Base-by-base conservation (phyloP, 2,329 filamentous ascomycete species). In the Periglandula ipomoeae region DNA sequence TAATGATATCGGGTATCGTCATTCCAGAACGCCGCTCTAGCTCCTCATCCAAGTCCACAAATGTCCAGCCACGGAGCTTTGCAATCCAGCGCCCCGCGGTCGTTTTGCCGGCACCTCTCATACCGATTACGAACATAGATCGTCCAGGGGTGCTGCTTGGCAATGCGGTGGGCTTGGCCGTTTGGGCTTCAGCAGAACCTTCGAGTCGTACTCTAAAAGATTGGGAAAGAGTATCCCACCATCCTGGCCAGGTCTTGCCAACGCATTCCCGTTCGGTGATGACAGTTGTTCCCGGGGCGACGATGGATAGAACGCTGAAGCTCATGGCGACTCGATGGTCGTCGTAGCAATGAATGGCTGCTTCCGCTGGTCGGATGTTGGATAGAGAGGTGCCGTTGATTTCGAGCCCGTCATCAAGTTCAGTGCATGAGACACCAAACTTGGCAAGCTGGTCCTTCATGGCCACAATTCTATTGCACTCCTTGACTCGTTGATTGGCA, bases 251-350 rank as follows among this genome's bases (percentile, higher is more conserved):
- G 2, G 93, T 98, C 74, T 98, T 98, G 37, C 87, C 90, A 3
- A 89, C 87, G 63, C 93, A 98, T 60, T 95, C 89, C 52, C 89
- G 85, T 64, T 98, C 93, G 2, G 87, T 77, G 46, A 98, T 82
- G 15, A 95, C 69, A 0, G 89, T 85, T 0, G 87, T 78, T 7
- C 79, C 67, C 1, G 87, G 84, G 0, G 85, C 78, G 26, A 84
- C 79, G 17, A 88, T 71, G 11, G 89, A 81, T 15, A 98, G 73
- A 6, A 98, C 89, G 56, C 89, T 93, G 68, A 98, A 95, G 68
- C 91, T 96, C 89, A 98, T 98, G 22, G 93, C 93, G 11, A 98
- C 89, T 52, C 93, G 86, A 65, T 98, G 93, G 61, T 98, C 93
- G 62, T 98, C 93, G 57, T 97, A 98, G 70, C 91, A 97, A 69